Conservation (phyloP, 106 monocot genomes). For the Allium sativum region DNA sequence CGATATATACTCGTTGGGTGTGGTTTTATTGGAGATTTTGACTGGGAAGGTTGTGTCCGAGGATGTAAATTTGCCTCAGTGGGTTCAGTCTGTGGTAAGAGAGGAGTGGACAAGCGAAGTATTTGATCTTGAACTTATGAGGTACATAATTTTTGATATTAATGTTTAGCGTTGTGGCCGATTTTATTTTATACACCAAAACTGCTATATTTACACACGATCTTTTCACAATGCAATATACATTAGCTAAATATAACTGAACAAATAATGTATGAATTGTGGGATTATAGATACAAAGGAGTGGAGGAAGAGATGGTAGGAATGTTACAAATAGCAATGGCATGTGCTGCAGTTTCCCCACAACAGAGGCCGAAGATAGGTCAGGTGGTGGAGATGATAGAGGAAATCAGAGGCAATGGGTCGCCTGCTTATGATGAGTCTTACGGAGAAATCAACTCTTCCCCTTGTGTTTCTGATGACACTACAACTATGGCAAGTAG, state of each 20-base stretch:
- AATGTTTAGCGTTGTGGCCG: conserved; percentile 26
- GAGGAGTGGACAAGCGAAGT: conserved; percentile 99
- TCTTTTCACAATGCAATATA: no score
- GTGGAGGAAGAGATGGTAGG: conserved; percentile 92
- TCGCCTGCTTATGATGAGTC: conserved; percentile 67
- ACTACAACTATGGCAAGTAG: background rate
- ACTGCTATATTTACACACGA: conserved; percentile 18
- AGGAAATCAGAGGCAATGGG: conserved; percentile 32
- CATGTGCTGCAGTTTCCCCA: conserved; percentile 43
- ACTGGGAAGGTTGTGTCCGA: conserved; percentile 45
- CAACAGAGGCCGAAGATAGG: conserved; percentile 57
- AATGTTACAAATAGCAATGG: conserved; percentile 73
- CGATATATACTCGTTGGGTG: conserved; percentile 76
- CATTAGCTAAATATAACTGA: no score
- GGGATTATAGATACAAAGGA: conserved; percentile 41
- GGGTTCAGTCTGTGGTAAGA: conserved; percentile 92
- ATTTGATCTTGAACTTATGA: conserved; percentile 91
- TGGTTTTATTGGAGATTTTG: conserved; percentile 73
- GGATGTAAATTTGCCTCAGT: conserved; percentile 38
- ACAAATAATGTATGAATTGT: no score
- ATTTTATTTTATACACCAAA: background rate
- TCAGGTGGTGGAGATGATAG: conserved; percentile 40
- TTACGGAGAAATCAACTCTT: conserved; percentile 57
- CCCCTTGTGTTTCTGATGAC: conserved; percentile 46
- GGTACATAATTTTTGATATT: conserved; percentile 20